These are phyloP conservation scores for Pugionium cornutum DNA, from an alignment of 345 rosid genomes.

Conservation along the genomic window DNA sequence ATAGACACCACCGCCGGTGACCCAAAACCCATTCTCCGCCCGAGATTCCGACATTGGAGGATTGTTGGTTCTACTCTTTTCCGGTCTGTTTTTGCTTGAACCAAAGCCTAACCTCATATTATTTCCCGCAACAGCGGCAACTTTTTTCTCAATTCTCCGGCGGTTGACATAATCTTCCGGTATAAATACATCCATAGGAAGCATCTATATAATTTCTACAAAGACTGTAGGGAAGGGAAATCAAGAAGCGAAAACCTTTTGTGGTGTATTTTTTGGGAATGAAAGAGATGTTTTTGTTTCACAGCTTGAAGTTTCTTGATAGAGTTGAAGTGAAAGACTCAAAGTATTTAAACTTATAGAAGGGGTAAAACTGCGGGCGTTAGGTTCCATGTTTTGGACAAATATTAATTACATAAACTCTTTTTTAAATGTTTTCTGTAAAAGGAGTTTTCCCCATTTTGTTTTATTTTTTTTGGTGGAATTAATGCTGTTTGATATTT, in stretches of 20 bases:
- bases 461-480: background rate
- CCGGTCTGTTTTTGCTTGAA: conserved; percentile 1
- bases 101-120: background rate
- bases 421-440: background rate
- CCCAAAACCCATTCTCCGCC: conserved; percentile 29
- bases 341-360: conserved; percentile 14
- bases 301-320: conserved; percentile 7
- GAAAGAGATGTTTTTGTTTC: conserved; percentile 14
- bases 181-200: conserved; percentile 59
- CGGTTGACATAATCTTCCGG: conserved; percentile 63
- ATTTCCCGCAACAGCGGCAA: conserved; percentile 39
- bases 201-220: background rate
- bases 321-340: conserved; percentile 4
- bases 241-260: background rate
- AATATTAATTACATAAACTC: background rate
- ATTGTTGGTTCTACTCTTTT: background rate
- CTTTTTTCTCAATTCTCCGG: conserved; percentile 57
- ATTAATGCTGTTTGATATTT: background rate
- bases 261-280: conserved; percentile 5
- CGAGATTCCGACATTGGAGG: conserved; percentile 14
- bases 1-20: conserved; percentile 12
- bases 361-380: conserved; percentile 33
- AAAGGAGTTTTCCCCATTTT: background rate
- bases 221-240: background rate
- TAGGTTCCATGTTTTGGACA: conserved; percentile 22